Conservation (phyloP, 495 filamentous ascomycete genomes). For the Beverwykella pulmonaria region DNA sequence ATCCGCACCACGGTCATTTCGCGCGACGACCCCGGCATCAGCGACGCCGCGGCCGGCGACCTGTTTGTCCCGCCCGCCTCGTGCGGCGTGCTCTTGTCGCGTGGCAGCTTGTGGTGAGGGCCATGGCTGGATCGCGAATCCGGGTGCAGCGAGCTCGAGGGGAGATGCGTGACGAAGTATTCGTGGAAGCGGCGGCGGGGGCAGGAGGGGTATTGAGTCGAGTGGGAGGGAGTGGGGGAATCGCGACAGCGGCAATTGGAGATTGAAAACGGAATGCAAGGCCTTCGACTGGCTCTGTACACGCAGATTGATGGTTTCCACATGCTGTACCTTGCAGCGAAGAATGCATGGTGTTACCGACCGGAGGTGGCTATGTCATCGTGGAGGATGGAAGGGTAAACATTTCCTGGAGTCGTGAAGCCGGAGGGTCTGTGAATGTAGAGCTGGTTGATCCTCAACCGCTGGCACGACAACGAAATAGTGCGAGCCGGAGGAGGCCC, state of each 20-base stretch:
- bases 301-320: constrained; percentile 30
- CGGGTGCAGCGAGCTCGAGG: constrained; percentile 89
- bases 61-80: constrained; percentile 58
- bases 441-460: background rate
- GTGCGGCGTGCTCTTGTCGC: constrained; percentile 81
- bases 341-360: constrained; percentile 28
- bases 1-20: constrained; percentile 98
- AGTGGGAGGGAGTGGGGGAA: background rate
- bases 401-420: constrained; percentile 11
- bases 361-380: constrained; percentile 2
- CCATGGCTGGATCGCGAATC: constrained; percentile 67
- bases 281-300: constrained; percentile 24
- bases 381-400: constrained; percentile 7
- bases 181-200: constrained; percentile 73
- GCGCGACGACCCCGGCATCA: constrained; percentile 50
- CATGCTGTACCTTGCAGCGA: constrained; percentile 27
- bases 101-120: constrained; percentile 81
- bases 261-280: background rate
- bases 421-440: background rate
- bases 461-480: background rate
- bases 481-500: background rate
- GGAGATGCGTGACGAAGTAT: constrained; percentile 95
- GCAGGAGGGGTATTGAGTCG: background rate
- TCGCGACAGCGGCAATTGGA: background rate
- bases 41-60: constrained; percentile 41